phyloP scores from a whole-genome alignment of 768 basidiomycete species.

The Suillus bovinus region DNA sequence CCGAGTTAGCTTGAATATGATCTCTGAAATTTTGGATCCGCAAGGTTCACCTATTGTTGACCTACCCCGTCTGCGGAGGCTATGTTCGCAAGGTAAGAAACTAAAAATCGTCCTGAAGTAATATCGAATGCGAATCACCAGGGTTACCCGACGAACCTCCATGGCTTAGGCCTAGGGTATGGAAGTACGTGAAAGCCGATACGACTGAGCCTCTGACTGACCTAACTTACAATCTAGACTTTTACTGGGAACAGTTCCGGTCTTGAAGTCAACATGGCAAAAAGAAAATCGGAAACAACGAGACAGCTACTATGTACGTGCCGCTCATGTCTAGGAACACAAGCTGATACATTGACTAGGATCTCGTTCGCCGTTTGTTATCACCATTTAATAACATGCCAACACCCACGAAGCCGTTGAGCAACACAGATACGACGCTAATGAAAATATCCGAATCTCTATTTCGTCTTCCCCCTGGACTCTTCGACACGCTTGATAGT shows the following conservation, averaged over 20 bases:
- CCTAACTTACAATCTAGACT: slow-evolving; percentile 40
- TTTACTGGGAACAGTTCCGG: slow-evolving; percentile 62
- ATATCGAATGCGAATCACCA: slow-evolving; percentile 23
- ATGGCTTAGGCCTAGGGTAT: slow-evolving; percentile 75
- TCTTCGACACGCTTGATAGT: slow-evolving; percentile 53
- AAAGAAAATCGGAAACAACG: slow-evolving; percentile 58
- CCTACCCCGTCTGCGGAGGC: slow-evolving; percentile 49
- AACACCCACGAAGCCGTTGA: slow-evolving; percentile 40
- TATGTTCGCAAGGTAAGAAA: slow-evolving; percentile 61
- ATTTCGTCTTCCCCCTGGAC: slow-evolving; percentile 49
- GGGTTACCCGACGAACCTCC: slow-evolving; percentile 74
- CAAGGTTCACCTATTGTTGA: slow-evolving; percentile 52
- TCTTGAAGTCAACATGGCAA: slow-evolving; percentile 58
- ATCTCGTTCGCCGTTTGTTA: slow-evolving; percentile 65
- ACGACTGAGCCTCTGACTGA: slow-evolving; percentile 11
- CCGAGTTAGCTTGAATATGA: slow-evolving; percentile 33
- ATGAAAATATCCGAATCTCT: slow-evolving; percentile 56
- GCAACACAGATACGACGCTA: slow-evolving; percentile 48
- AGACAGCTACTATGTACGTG: slow-evolving; percentile 70
- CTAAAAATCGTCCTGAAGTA: not conserved
- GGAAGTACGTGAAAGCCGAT: slow-evolving; percentile 55
- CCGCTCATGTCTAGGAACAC: not conserved
- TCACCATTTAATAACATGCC: slow-evolving; percentile 50
- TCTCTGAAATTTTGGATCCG: slow-evolving; percentile 64
- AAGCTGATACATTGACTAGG: slow-evolving; percentile 41